These are phyloP conservation scores for Trichoderma gamsii DNA, from an alignment of 495 filamentous ascomycete genomes.

Conservation along the genomic window DNA sequence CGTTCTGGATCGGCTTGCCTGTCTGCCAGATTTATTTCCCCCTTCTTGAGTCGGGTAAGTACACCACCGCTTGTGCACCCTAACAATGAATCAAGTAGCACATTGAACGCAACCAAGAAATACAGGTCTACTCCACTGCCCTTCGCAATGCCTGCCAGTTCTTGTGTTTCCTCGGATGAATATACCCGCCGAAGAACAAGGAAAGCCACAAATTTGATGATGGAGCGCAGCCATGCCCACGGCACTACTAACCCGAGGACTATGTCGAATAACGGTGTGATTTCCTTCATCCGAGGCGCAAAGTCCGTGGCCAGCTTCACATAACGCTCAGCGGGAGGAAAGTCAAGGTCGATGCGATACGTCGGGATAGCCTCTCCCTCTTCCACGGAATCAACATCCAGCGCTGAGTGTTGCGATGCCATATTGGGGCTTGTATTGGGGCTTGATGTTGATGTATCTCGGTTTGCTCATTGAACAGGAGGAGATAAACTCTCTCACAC, in stretches of 20 bases:
- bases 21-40: background rate
- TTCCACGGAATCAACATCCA: background rate
- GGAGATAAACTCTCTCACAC: background rate
- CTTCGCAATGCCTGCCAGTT: background rate
- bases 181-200: background rate
- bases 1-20: background rate
- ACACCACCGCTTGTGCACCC: background rate
- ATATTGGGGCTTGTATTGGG: background rate
- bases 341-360: background rate
- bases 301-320: background rate
- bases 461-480: background rate
- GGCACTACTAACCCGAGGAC: background rate
- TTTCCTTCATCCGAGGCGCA: background rate
- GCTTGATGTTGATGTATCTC: background rate
- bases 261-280: background rate
- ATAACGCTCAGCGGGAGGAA: background rate
- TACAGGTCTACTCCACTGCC: background rate
- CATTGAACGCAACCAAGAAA: background rate
- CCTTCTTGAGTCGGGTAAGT: background rate
- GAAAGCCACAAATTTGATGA: background rate
- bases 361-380: background rate
- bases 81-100: background rate
- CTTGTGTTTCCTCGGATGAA: background rate
- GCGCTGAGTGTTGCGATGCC: background rate
- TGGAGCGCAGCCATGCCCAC: background rate